Base-by-base conservation (phyloP, 2,329 filamentous ascomycete genomes). In the Colletotrichum noveboracense region DNA sequence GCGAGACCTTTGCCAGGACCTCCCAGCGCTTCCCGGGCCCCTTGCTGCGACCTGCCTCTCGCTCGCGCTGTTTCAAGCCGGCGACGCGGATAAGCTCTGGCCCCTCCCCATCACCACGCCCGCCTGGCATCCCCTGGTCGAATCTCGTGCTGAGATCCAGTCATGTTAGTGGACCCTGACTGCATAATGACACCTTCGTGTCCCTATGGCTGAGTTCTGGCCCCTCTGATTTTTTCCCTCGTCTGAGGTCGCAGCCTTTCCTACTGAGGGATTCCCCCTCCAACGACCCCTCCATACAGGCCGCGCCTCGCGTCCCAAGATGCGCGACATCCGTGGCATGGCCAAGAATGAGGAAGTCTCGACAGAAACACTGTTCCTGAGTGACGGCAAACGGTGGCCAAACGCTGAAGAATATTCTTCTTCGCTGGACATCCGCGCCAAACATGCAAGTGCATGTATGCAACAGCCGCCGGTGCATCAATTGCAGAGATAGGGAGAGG, bases 51-150 rank as follows among this genome's bases (percentile, higher is more conserved):
- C 61, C 64, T 32, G 34, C 21, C 62, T 56, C 38, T 38, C 64
- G 72, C 74, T 74, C 70, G 73, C 62, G 73, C 34, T 43, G 74
- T 76, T 76, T 76, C 74, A 74, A 76, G 70, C 73, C 64, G 73
- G 73, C 70, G 26, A 65, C 64, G 74, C 74, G 74, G 70, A 65
- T 69, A 76, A 76, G 70, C 74, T 76, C 74, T 75, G 62, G 69
- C 61, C 55, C 67, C 61, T 38, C 60, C 28, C 28, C 21, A 34
- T 38, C 60, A 21, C 28, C 21, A 34, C 52, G 56, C 43, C 58
- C 73, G 61, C 69, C 69, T 73, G 56, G 73, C 66, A 28, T 34
- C 62, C 69, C 72, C 69, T 60, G 58, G 74, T 60, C 52, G 58
- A 60, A 58, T 61, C 48, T 64, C 65, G 65, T 55, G 65, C 56